Conservation (phyloP, 192 early-diverging fungal genomes). For the Coemansia asiatica region DNA sequence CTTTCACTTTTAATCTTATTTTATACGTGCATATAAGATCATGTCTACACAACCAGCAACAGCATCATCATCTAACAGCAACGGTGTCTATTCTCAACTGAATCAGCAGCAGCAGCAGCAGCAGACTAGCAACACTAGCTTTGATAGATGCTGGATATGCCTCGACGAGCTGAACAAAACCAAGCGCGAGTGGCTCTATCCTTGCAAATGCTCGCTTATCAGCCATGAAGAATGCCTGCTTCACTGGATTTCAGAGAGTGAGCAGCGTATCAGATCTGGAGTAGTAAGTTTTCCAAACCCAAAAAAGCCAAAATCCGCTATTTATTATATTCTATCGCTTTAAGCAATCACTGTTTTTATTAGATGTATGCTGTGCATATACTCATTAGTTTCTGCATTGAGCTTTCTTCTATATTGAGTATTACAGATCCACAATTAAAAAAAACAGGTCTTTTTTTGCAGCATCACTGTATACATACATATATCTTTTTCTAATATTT, state of each 20-base stretch:
- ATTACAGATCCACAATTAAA: neutral
- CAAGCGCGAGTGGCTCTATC: conserved; percentile 64
- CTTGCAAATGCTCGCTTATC: conserved; percentile 74
- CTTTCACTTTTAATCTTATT: neutral
- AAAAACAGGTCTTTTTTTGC: conserved; percentile 1
- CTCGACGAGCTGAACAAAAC: conserved; percentile 67
- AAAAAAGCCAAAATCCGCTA: neutral
- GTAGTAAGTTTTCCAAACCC: conserved; percentile 28
- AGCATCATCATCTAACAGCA: neutral
- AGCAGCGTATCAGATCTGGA: conserved; percentile 40
- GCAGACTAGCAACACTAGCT: neutral
- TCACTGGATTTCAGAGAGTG: conserved; percentile 73
- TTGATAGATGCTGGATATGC: conserved; percentile 73
- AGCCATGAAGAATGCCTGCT: conserved; percentile 77
- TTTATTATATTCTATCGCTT: neutral
- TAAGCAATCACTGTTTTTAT: neutral
- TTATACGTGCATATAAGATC: neutral
- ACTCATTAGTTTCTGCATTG: neutral
- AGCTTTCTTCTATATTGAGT: neutral
- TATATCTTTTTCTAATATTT: too few relatives aligned
- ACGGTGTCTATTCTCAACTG: neutral
- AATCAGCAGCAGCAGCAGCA: neutral
- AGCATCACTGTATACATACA: neutral
- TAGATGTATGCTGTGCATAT: too few relatives aligned
- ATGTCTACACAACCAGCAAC: neutral